Evolutionary conservation across 202 grass and related monocot genomes (phyloP).

Genomic region (Brachypodium distachyon): DNA sequence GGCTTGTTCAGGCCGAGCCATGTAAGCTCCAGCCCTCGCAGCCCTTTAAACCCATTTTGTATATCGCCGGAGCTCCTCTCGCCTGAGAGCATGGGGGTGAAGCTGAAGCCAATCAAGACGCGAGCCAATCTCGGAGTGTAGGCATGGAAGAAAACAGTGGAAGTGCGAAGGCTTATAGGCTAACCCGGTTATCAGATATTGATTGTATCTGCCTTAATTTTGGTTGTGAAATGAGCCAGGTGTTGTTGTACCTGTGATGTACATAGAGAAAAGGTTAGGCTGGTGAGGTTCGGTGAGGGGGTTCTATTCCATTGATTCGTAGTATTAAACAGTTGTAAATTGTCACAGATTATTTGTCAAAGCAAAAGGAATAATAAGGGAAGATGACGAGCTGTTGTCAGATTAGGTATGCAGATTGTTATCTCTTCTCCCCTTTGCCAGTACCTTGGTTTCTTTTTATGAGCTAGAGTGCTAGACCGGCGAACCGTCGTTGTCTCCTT

Average conservation of each 20-base stretch:
- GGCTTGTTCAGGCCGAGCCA: slow-evolving; percentile 76
- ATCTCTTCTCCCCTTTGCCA: neutral
- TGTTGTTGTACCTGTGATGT: slow-evolving; percentile 34
- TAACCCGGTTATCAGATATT: neutral
- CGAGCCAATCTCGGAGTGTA: slow-evolving; percentile 48
- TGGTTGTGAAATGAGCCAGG: slow-evolving; percentile 12
- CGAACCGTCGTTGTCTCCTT: neutral
- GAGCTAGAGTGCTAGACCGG: slow-evolving; percentile 17
- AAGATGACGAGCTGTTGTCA: slow-evolving; percentile 30
- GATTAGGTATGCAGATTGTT: slow-evolving; percentile 13
- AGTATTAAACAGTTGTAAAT: slow-evolving; percentile 53
- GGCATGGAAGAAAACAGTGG: neutral
- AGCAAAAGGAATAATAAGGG: slow-evolving; percentile 32
- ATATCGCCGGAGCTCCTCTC: slow-evolving; percentile 89
- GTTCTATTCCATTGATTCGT: slow-evolving; percentile 41
- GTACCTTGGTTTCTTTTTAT: neutral
- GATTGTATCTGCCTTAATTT: slow-evolving; percentile 11
- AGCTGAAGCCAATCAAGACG: slow-evolving; percentile 97
- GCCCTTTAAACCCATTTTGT: slow-evolving; percentile 68
- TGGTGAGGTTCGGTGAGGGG: slow-evolving; percentile 10
- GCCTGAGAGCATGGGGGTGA: slow-evolving; percentile 92
- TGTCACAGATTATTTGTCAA: slow-evolving; percentile 34
- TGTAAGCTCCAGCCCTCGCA: slow-evolving; percentile 59
- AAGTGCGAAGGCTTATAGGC: neutral
- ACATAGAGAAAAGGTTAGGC: slow-evolving; percentile 34